Evolutionary conservation across 805 yeast species (phyloP), one percentile per base, ranked within the genome.

Genomic region (Priceomyces fermenticarens): DNA sequence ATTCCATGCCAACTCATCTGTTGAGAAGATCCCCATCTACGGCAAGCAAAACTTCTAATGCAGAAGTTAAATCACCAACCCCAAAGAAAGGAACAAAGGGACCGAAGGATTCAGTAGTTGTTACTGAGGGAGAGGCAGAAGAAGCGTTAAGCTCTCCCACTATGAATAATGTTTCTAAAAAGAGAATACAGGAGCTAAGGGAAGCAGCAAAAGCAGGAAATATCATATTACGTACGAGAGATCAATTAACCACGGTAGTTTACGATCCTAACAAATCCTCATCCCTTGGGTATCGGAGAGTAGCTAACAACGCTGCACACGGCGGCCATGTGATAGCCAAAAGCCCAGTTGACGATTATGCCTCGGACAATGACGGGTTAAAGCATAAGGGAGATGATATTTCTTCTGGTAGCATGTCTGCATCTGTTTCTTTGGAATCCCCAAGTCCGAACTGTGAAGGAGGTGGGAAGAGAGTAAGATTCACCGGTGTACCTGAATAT

Each of bases 401-500:
- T 3, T 23, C 43, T 17, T 29, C 45, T 10, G 40, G 27, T 15
- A 40, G 43, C 1, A 39, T 31, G 10, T 31, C 33, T 5, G 62
- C 48, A 32, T 52, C 51, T 39, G 16, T 35, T 16, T 31, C 14
- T 11, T 28, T 40, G 13, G 26, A 44, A 10, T 30, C 36, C 6
- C n/a, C 40, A 4, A 30, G 42, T 10, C 16, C 34, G 14, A 25
- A 23, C 9, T 34, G 30, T 15, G 40, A 30, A 10, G 37, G 36
- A 10, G 48, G 47, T 41, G 38, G 57, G 2, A 77, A 75, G 46
- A 74, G 63, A 46, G 82, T 78, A 9, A 53, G 83, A 26, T 78
- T 78, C 45, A 60, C 60, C 3, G 82, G 81, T 0, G 81, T 78
- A 4, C 67, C 76, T 1, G 74, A 67, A 38, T 78, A 75, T 41